phyloP scores from a whole-genome alignment of 164 flowering plant genomes.

The Aristolochia fimbriata region DNA sequence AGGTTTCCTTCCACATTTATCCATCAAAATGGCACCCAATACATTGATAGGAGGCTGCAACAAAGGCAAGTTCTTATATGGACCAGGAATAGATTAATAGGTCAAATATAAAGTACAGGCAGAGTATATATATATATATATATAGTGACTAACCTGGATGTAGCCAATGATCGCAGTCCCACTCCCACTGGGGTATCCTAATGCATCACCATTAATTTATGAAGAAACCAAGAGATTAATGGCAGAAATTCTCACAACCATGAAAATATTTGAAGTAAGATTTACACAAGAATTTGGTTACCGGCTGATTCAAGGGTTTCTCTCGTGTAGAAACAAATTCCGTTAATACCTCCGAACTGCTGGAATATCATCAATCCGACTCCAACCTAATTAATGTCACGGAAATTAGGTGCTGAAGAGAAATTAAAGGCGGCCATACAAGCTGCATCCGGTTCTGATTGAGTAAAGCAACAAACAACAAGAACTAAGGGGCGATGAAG shows the following conservation, averaged over 20 bases:
- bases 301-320: conserved; percentile 55
- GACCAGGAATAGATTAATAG: background rate
- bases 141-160: conserved; percentile 32
- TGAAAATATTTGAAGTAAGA: background rate
- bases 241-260: too few species aligned
- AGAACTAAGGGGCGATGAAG: too few species aligned
- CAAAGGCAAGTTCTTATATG: background rate
- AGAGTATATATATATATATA: too few species aligned
- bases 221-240: background rate
- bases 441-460: too few species aligned
- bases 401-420: background rate
- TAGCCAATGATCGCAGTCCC: conserved; percentile 34
- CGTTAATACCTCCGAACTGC: conserved; percentile 54
- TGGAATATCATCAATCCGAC: conserved; percentile 65
- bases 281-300: conserved; percentile 10
- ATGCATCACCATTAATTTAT: conserved; percentile 28
- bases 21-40: conserved; percentile 60
- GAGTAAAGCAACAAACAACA: too few species aligned
- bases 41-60: conserved; percentile 57
- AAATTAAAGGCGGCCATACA: too few species aligned
- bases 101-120: background rate
- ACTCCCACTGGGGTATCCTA: conserved; percentile 17
- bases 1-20: conserved; percentile 66
- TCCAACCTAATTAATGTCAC: conserved; percentile 39
- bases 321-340: conserved; percentile 43